Conservation (phyloP, 1,139 yeast genomes). For the Hansenula anomala region DNA sequence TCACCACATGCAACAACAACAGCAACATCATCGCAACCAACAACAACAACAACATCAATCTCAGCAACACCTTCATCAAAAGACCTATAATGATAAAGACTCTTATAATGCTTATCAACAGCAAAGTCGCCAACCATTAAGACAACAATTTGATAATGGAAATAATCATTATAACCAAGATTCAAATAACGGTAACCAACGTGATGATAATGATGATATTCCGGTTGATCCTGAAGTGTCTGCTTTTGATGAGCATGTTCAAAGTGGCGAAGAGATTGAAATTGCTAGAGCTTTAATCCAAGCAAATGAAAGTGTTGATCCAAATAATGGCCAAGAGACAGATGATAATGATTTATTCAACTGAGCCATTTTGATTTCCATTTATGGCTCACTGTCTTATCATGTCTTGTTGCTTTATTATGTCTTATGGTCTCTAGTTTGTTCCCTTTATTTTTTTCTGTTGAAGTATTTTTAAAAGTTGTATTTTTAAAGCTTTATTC, state of each 20-base stretch:
- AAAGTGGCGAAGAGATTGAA: conserved; percentile 50
- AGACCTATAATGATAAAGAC: conserved; percentile 3
- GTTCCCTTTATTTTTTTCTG: too few species aligned
- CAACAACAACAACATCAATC: conserved; percentile 3
- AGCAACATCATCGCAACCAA: conserved; percentile 10
- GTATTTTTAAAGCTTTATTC: neutral
- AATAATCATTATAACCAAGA: neutral
- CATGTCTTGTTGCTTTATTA: neutral
- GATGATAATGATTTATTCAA: conserved; percentile 7
- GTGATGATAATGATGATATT: conserved; percentile 23
- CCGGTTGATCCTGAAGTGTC: conserved; percentile 60
- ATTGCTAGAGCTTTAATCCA: conserved; percentile 64
- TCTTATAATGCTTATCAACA: neutral
- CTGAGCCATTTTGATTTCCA: neutral
- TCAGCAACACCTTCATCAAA: neutral
- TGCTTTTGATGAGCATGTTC: conserved; percentile 43
- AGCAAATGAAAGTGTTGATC: conserved; percentile 40
- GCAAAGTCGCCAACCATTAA: neutral
- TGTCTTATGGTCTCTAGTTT: too few species aligned
- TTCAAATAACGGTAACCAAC: neutral
- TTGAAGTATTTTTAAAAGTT: neutral
- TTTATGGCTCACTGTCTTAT: neutral
- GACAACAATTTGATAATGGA: neutral
- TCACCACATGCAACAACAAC: conserved; percentile 5
- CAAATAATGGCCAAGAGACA: conserved; percentile 7